phyloP scores from a whole-genome alignment of 2,329 filamentous ascomycete genomes.

The Aspergillus terreus region DNA sequence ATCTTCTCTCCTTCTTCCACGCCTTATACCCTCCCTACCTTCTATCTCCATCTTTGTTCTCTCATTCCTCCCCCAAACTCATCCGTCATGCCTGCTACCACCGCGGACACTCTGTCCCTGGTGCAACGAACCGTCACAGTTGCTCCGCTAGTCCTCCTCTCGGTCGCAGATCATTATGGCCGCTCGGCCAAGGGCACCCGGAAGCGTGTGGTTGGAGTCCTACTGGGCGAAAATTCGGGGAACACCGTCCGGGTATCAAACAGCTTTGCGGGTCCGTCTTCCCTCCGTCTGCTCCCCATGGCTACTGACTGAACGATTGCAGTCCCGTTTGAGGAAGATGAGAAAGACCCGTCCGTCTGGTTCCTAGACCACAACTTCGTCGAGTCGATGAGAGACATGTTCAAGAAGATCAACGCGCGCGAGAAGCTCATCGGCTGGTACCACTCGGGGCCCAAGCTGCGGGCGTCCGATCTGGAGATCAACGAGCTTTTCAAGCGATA shows the following conservation, averaged over 20 bases:
- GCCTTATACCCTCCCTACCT: neutral
- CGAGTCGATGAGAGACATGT: constrained; percentile 99
- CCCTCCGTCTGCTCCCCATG: neutral
- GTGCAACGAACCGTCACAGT: constrained; percentile 94
- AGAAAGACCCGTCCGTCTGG: constrained; percentile 98
- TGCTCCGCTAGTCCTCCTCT: constrained; percentile 94
- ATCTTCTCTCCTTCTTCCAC: neutral
- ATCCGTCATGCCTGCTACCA: constrained; percentile 83
- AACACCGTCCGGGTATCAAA: constrained; percentile 96
- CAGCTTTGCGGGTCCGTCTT: constrained; percentile 83
- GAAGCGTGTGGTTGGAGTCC: constrained; percentile 86
- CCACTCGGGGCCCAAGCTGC: constrained; percentile 93
- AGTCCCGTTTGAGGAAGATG: constrained; percentile 99
- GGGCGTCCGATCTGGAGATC: constrained; percentile 96
- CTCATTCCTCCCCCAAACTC: neutral
- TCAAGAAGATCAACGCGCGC: constrained; percentile 98
- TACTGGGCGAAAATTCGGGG: constrained; percentile 93
- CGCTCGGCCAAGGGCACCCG: constrained; percentile 85
- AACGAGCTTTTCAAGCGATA: constrained; percentile 99
- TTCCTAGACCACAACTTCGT: constrained; percentile 99
- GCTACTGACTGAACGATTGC: constrained; percentile 6
- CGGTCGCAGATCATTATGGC: constrained; percentile 97
- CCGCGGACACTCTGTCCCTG: constrained; percentile 91
- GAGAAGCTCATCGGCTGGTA: constrained; percentile 99
- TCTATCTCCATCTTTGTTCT: neutral